Evolutionary conservation across 495 filamentous ascomycete species (phyloP).

Genomic region (Neurospora sp.): DNA sequence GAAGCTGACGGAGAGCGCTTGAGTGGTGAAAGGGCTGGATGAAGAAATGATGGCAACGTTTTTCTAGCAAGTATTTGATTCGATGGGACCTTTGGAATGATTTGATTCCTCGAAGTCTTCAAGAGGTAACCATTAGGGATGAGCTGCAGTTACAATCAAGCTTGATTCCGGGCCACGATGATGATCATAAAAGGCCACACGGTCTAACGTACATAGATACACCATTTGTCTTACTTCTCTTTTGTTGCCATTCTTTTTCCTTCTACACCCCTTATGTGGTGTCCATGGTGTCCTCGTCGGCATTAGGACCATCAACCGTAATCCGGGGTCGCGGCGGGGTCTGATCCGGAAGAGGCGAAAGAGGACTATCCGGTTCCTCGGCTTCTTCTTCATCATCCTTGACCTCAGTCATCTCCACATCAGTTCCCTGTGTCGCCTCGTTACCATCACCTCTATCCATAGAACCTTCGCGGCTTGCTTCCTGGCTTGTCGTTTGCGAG

Average conservation of each 20-base stretch:
- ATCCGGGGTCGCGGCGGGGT: conserved; percentile 25
- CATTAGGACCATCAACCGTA: conserved; percentile 38
- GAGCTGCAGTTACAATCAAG: background rate
- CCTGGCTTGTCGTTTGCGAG: conserved; percentile 32
- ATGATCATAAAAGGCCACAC: background rate
- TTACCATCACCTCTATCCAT: conserved; percentile 2
- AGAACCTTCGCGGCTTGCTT: conserved; percentile 23
- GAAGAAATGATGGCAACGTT: background rate
- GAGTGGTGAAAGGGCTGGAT: background rate
- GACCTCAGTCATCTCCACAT: conserved; percentile 20
- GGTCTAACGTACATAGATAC: background rate
- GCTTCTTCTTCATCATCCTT: conserved; percentile 57
- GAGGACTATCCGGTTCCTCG: conserved; percentile 31
- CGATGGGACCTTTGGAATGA: background rate
- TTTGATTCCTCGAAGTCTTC: background rate
- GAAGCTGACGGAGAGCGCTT: conserved; percentile 19
- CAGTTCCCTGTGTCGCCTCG: conserved; percentile 38
- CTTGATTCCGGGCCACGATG: background rate
- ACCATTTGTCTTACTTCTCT: background rate
- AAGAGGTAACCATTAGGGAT: background rate
- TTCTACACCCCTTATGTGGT: conserved; percentile 30
- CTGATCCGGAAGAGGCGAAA: conserved; percentile 29
- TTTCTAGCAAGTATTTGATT: background rate
- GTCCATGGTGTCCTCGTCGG: conserved; percentile 57
- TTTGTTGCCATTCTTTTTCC: no score